Conservation (phyloP, 768 basidiomycete species). For the Leccinum truebloodii region DNA sequence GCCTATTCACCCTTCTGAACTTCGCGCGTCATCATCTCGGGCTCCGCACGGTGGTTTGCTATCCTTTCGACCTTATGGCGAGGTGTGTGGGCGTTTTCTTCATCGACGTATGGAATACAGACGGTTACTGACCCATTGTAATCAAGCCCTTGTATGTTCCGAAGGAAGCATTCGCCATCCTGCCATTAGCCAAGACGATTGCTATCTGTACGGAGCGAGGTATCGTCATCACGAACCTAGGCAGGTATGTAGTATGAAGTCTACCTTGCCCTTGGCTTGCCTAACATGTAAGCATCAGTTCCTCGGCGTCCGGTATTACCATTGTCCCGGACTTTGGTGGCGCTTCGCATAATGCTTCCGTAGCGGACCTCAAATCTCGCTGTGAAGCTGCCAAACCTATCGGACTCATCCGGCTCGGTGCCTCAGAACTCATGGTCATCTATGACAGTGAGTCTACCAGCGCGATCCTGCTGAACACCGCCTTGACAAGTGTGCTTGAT, state of each 20-base stretch:
- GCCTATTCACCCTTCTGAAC: slow-evolving; percentile 44
- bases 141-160: slow-evolving; percentile 67
- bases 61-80: slow-evolving; percentile 65
- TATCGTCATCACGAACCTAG: slow-evolving; percentile 66
- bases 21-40: slow-evolving; percentile 39
- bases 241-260: slow-evolving; percentile 48
- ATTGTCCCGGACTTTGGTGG: slow-evolving; percentile 62
- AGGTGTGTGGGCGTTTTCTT: slow-evolving; percentile 44
- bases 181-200: slow-evolving; percentile 59
- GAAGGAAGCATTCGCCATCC: slow-evolving; percentile 65
- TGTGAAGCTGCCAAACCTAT: slow-evolving; percentile 61
- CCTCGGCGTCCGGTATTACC: slow-evolving; percentile 42
- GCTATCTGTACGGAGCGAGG: slow-evolving; percentile 66
- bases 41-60: slow-evolving; percentile 23
- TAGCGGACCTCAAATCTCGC: slow-evolving; percentile 56
- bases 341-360: slow-evolving; percentile 39
- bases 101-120: not conserved
- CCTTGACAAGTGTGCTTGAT: not conserved
- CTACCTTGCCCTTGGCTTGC: not conserved
- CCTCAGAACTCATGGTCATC: slow-evolving; percentile 63
- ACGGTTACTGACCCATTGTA: not conserved
- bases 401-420: slow-evolving; percentile 59
- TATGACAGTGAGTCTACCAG: slow-evolving; percentile 61
- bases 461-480: not conserved
- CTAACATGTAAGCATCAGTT: slow-evolving; percentile 29